Evolutionary conservation across 2,329 filamentous ascomycete species (phyloP), one percentile per base, ranked within the genome.

Genomic region (Trichoderma koningiopsis): DNA sequence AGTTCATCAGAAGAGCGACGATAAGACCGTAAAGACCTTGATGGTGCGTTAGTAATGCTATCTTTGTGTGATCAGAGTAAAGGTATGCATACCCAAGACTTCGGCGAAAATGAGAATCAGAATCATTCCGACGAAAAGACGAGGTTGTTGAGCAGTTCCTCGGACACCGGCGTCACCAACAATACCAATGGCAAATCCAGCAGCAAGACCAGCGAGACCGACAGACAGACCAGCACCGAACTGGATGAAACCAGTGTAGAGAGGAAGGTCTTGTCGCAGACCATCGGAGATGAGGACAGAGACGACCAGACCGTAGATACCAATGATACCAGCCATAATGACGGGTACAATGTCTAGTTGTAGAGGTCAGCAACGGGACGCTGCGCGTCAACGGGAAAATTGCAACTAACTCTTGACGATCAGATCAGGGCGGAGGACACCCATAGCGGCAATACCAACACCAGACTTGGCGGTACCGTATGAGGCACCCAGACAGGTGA

Each of bases 311-410:
- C 82, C 82, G 73, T 83, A 84, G 71, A 84, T 83, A 92, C 93
- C 96, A 84, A 99, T 98, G 84, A 99, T 99, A 98, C 96, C 96
- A 87, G 96, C 96, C 96, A 99, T 99, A 90, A 99, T 97, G 84
- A 98, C 96, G 81, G 96, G 96, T 74, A 98, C 95, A 83, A 98
- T 97, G 88, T 97, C 95, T 98, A 75, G 0, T 33, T 11, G 22
- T 5, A 3, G 16, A 37, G 4, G 35, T 68, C 31, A 70, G 65
- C 33, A 16, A 61, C 24, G 11, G 19, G 22, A 22, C n/a, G 13
- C 24, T 22, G 57, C 29, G 37, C 5, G 24, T 37, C 31, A 24
- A 22, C 27, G 27, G 55, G 29, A 33, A n/a, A n/a, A 43, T 37
- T 27, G 31, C 27, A 19, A 57, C 69, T 66, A 22, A 71, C 69